Percentiles rank a stretch among this genome's conserved stretches.
Conservation (phyloP, 495 filamentous ascomycete genomes). For the Penicillium nucicola region DNA sequence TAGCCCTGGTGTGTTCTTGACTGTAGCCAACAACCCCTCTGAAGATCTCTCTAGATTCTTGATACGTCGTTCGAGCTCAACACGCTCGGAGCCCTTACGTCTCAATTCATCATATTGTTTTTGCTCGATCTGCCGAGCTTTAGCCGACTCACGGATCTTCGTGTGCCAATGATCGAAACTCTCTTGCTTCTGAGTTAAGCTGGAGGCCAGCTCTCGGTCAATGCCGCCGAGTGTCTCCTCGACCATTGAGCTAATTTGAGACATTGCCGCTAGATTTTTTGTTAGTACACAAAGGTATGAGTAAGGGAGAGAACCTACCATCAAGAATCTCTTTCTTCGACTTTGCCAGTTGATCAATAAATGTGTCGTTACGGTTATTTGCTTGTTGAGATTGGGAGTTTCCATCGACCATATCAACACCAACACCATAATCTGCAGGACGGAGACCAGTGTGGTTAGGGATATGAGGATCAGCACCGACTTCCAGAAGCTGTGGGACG, state of each 20-base stretch:
- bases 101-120: conserved; percentile 66
- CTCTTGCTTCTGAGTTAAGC: conserved; percentile 76
- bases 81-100: conserved; percentile 53
- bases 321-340: conserved; percentile 46
- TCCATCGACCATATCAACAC: conserved; percentile 56
- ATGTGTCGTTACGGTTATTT: conserved; percentile 45
- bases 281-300: conserved; percentile 19
- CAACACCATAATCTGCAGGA: conserved; percentile 89
- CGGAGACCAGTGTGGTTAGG: conserved; percentile 82
- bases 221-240: conserved; percentile 60
- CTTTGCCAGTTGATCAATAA: conserved; percentile 62
- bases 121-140: conserved; percentile 70
- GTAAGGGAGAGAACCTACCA: conserved; percentile 21
- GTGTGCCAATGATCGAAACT: conserved; percentile 73
- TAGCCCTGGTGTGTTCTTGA: conserved; percentile 32
- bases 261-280: conserved; percentile 59
- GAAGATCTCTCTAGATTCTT: conserved; percentile 57
- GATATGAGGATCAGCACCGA: conserved; percentile 85
- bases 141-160: conserved; percentile 74
- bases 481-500: conserved; percentile 87
- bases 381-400: conserved; percentile 46
- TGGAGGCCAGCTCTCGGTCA: conserved; percentile 69
- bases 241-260: conserved; percentile 40
- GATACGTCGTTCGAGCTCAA: conserved; percentile 58
- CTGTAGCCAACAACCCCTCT: conserved; percentile 39